Evolutionary conservation across 148 eudicot species (phyloP), one percentile per base, ranked within the genome.

Genomic region (Nepenthes mirabilis): DNA sequence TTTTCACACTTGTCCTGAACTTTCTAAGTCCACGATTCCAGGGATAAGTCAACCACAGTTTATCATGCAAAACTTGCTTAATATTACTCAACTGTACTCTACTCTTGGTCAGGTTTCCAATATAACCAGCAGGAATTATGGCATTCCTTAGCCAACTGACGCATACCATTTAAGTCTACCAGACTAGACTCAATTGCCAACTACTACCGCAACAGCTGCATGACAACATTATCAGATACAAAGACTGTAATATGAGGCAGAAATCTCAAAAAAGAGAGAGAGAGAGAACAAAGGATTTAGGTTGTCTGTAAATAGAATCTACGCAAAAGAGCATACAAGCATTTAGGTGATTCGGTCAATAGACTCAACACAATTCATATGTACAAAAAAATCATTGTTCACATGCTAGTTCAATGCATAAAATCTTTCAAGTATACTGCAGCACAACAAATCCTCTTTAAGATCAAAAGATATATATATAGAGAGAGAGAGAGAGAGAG

Each of bases 81-180:
- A 72, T 59, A 68, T 58, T 11, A 62, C 70, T 71, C 33, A 64
- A 45, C 66, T 67, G 70, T 52, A 70, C 62, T 49, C 72, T 74
- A 57, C 75, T 58, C 67, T 61, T 68, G 12, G 68, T 64, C 48
- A 57, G 36, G 63, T 40, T 69, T 66, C 77, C 64, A 23, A 75
- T 52, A 60, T 59, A 50, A 67, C 76, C 72, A 62, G 52, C 75
- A 68, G 59, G 78, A 70, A 73, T 65, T 68, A 74, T 56, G 48
- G 69, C 74, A 61, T 60, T 62, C 80, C 79, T 82, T 56, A 79
- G 14, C 65, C 49, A 74, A 69, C 61, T 70, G 64, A 65, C 69
- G 81, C 81, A 88, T 84, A 85, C 56, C 96, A 85, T 85, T 83
- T 79, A 87, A 73, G 37, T 37, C 51, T n/a, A 58, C 56, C 36